phyloP scores from a whole-genome alignment of 805 yeast genomes.

The Dipodascus albidus region DNA sequence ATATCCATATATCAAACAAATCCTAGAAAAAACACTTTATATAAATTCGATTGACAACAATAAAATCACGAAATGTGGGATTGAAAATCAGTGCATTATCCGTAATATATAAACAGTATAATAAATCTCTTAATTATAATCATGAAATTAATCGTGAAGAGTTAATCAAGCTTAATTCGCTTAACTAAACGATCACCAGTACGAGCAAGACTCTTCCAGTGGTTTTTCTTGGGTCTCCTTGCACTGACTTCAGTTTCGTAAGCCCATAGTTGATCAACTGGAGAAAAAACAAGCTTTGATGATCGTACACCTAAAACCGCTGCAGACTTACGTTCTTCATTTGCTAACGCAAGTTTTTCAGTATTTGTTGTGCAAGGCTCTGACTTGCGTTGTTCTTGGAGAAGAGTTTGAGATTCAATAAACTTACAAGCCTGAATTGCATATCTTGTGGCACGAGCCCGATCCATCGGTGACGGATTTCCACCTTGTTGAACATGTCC shows the following conservation, averaged over 20 bases:
- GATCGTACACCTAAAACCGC: conserved; percentile 76
- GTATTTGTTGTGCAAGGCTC: conserved; percentile 12
- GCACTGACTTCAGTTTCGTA: conserved; percentile 68
- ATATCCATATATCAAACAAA: too few species aligned
- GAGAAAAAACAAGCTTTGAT: conserved; percentile 61
- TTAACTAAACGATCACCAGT: conserved; percentile 72
- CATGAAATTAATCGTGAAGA: too few species aligned
- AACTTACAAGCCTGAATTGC: conserved; percentile 85
- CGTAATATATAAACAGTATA: too few species aligned
- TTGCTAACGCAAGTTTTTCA: background rate
- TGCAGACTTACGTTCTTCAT: background rate
- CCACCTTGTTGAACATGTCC: conserved; percentile 99
- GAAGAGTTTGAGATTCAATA: too few species aligned
- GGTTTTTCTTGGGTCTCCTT: conserved; percentile 82
- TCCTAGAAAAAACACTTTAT: too few species aligned
- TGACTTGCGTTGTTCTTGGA: too few species aligned
- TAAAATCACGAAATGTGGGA: too few species aligned
- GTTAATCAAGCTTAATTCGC: conserved; percentile 21
- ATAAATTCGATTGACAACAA: too few species aligned
- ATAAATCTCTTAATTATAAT: too few species aligned
- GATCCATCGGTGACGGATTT: conserved; percentile 86
- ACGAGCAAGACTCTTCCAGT: conserved; percentile 68
- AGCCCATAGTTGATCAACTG: conserved; percentile 70
- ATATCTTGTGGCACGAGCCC: conserved; percentile 79
- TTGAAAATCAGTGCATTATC: too few species aligned